These are phyloP conservation scores for Pleurostoma richardsiae DNA, from an alignment of 2,329 filamentous ascomycete species.

Conservation along the genomic window DNA sequence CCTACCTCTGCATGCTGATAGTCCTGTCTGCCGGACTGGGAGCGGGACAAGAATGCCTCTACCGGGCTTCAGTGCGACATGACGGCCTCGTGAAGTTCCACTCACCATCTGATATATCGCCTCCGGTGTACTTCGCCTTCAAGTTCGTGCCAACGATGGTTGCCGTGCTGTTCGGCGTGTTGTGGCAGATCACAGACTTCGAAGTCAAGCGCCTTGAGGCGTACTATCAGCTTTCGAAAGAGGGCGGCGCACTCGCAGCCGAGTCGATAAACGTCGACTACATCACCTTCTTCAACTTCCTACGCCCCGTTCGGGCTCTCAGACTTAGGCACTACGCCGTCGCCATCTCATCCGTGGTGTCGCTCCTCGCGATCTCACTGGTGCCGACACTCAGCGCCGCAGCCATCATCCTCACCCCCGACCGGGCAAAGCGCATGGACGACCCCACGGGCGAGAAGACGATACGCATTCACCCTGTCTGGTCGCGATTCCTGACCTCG, in stretches of 20 bases:
- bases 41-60: slow-evolving; percentile 49
- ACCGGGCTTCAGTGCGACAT: slow-evolving; percentile 35
- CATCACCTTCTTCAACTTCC: slow-evolving; percentile 61
- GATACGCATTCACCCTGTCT: slow-evolving; percentile 50
- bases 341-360: slow-evolving; percentile 58
- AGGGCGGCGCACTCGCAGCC: slow-evolving; percentile 54
- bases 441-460: slow-evolving; percentile 41
- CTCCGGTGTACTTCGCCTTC: slow-evolving; percentile 52
- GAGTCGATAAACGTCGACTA: slow-evolving; percentile 72
- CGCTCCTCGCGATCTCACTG: slow-evolving; percentile 60
- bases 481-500: slow-evolving; percentile 56
- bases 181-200: slow-evolving; percentile 63
- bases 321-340: slow-evolving; percentile 63
- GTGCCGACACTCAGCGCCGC: slow-evolving; percentile 66
- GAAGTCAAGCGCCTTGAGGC: slow-evolving; percentile 63
- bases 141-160: slow-evolving; percentile 60
- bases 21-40: slow-evolving; percentile 48
- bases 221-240: slow-evolving; percentile 60
- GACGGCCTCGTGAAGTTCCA: slow-evolving; percentile 44
- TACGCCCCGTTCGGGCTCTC: slow-evolving; percentile 59
- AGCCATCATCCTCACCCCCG: slow-evolving; percentile 51
- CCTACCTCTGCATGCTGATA: slow-evolving; percentile 51
- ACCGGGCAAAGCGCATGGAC: slow-evolving; percentile 34
- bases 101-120: slow-evolving; percentile 42
- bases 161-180: slow-evolving; percentile 56